Conservation (phyloP, 2,329 filamentous ascomycete genomes). For the Claviceps arundinis region DNA sequence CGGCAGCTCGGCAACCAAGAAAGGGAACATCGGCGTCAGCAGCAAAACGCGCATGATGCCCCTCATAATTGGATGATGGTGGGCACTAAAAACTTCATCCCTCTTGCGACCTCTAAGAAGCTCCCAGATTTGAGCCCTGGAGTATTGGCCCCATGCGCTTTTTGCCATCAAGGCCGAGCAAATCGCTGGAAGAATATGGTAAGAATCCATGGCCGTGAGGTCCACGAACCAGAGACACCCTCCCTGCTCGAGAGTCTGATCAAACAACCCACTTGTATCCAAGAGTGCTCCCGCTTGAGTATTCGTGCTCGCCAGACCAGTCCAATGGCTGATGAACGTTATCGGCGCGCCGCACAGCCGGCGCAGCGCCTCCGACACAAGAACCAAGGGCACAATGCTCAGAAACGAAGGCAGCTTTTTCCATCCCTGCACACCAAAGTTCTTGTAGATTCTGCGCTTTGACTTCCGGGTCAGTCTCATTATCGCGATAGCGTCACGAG, state of each 20-base stretch:
- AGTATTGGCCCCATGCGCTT: conserved; percentile 17
- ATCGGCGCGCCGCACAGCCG: conserved; percentile 26
- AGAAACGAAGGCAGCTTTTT: conserved; percentile 27
- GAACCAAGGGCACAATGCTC: conserved; percentile 34
- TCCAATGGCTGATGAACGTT: conserved; percentile 17
- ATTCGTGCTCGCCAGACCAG: conserved; percentile 13
- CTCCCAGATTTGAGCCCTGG: conserved; percentile 11
- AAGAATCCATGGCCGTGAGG: conserved; percentile 38
- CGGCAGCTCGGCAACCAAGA: conserved; percentile 22
- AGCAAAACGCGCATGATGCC: conserved; percentile 18
- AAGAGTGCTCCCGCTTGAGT: conserved; percentile 9
- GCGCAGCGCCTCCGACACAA: conserved; percentile 36
- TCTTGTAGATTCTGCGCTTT: conserved; percentile 20
- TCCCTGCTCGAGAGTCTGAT: conserved; percentile 31
- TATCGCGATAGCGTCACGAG: conserved; percentile 9
- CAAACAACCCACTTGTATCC: conserved; percentile 14
- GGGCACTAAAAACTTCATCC: too few species aligned
- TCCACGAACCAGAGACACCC: conserved; percentile 44
- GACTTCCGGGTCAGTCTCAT: conserved; percentile 15
- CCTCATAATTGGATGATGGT: conserved; percentile 4
- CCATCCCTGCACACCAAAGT: conserved; percentile 33
- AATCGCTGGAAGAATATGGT: conserved; percentile 30
- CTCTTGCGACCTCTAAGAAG: too few species aligned
- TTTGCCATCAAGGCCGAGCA: conserved; percentile 18
- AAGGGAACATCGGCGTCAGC: conserved; percentile 21